These are phyloP conservation scores for Pinus taeda DNA, from an alignment of 75 land plant species.

Conservation along the genomic window DNA sequence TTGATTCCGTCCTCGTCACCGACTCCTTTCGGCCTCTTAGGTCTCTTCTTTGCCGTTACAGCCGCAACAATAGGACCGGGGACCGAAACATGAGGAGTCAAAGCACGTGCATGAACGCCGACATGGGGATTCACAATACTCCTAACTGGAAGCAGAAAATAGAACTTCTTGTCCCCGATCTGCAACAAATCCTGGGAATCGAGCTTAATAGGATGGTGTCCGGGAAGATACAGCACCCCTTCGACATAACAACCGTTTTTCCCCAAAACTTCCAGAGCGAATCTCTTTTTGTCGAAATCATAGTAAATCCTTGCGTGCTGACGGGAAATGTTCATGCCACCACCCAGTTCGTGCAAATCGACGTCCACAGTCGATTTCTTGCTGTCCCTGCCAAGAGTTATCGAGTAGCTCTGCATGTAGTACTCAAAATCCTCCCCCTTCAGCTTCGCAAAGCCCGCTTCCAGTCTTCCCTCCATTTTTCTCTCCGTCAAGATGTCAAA, in stretches of 20 bases:
- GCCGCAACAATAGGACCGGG: neutral
- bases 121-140: conserved; percentile 40
- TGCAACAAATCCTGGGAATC: conserved; percentile 94
- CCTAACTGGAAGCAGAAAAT: conserved; percentile 78
- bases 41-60: conserved; percentile 18
- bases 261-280: conserved; percentile 90
- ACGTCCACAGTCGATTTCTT: conserved; percentile 94
- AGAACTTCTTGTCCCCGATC: conserved; percentile 97
- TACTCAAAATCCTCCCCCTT: conserved; percentile 99
- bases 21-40: conserved; percentile 16
- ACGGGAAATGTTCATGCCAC: conserved; percentile 98
- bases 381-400: conserved; percentile 90
- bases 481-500: too few species aligned
- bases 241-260: conserved; percentile 96
- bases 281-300: conserved; percentile 85
- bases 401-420: conserved; percentile 98
- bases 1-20: conserved; percentile 14
- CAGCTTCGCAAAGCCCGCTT: conserved; percentile 96
- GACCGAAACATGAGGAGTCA: conserved; percentile 12
- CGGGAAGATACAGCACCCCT: conserved; percentile 81
- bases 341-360: conserved; percentile 89
- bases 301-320: conserved; percentile 98
- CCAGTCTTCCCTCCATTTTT: conserved; percentile 11
- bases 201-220: conserved; percentile 77
- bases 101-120: conserved; percentile 1